A percentile compares a stretch with the other conserved stretches of the same genome.
Evolutionary conservation across 495 filamentous ascomycete genomes (phyloP).

Genomic region (Aspergillus mulundensis): DNA sequence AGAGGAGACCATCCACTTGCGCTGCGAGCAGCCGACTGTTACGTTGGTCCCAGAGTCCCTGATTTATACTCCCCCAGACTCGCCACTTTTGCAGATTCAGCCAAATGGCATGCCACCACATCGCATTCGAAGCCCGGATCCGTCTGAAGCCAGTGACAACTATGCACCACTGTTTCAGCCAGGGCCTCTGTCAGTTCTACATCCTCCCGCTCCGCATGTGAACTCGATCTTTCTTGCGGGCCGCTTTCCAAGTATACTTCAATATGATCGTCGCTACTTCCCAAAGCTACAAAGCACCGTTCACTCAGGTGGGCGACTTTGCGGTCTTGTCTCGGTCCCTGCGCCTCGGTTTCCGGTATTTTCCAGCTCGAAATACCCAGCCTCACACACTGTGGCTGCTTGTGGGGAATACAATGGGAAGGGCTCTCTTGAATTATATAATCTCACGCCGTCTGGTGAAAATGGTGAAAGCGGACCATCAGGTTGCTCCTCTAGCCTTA

Average conservation of each 20-base stretch:
- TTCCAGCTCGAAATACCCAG: constrained; percentile 47
- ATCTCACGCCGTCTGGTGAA: constrained; percentile 41
- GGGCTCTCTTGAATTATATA: constrained; percentile 86
- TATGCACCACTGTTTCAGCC: constrained; percentile 78
- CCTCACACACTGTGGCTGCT: constrained; percentile 66
- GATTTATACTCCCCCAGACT: constrained; percentile 37
- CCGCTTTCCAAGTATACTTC: constrained; percentile 83
- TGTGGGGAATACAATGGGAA: constrained; percentile 94
- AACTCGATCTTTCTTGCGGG: constrained; percentile 62
- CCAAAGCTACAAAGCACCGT: constrained; percentile 72
- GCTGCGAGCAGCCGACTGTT: constrained; percentile 34
- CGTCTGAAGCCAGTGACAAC: constrained; percentile 38
- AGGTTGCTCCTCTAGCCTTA: constrained; percentile 32
- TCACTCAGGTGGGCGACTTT: constrained; percentile 78
- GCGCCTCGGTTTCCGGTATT: constrained; percentile 50
- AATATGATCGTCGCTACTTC: constrained; percentile 85
- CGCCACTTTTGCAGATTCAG: constrained; percentile 36
- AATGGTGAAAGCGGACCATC: constrained; percentile 21
- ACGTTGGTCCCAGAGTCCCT: constrained; percentile 27
- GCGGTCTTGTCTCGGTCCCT: constrained; percentile 69
- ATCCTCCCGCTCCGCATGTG: constrained; percentile 56
- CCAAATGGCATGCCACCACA: constrained; percentile 38
- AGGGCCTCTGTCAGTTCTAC: constrained; percentile 76
- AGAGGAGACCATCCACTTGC: constrained; percentile 38
- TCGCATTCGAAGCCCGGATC: constrained; percentile 41